phyloP scores from a whole-genome alignment of 768 basidiomycete genomes.

The Boletus rubescentipes region DNA sequence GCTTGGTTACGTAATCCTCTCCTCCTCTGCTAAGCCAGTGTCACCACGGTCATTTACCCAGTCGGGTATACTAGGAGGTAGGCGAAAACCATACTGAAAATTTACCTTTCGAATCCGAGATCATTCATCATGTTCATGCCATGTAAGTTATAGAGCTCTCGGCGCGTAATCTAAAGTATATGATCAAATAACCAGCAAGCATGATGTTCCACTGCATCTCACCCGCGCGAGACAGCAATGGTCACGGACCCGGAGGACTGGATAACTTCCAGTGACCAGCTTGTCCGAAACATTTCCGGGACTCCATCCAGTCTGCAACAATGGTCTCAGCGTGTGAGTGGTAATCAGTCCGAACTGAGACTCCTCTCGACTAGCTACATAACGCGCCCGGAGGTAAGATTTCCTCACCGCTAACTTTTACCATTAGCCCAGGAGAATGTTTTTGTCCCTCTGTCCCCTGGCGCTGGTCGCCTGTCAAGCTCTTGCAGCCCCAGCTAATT shows the following conservation, averaged over 20 bases:
- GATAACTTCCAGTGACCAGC: background rate
- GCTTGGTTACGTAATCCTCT: slow-evolving; percentile 13
- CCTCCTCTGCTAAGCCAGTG: background rate
- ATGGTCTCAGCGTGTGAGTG: background rate
- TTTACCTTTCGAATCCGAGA: background rate
- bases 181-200: too few relatives aligned
- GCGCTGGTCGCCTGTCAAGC: slow-evolving; percentile 18
- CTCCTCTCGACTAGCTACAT: too few relatives aligned
- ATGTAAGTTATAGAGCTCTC: background rate
- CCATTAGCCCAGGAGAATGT: slow-evolving; percentile 6
- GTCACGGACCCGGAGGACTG: background rate
- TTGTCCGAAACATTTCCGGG: background rate
- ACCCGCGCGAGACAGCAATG: background rate
- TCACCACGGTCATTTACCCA: too few relatives aligned
- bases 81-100: background rate
- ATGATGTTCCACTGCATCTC: background rate
- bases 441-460: background rate
- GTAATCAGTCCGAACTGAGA: slow-evolving; percentile 2
- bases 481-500: slow-evolving; percentile 12
- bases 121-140: background rate
- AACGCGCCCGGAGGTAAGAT: background rate
- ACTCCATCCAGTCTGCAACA: slow-evolving; percentile 9
- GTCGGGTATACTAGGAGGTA: too few relatives aligned
- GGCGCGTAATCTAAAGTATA: too few relatives aligned
- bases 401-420: background rate